Conservation (phyloP, 345 rosid species). For the Populus nigra region DNA sequence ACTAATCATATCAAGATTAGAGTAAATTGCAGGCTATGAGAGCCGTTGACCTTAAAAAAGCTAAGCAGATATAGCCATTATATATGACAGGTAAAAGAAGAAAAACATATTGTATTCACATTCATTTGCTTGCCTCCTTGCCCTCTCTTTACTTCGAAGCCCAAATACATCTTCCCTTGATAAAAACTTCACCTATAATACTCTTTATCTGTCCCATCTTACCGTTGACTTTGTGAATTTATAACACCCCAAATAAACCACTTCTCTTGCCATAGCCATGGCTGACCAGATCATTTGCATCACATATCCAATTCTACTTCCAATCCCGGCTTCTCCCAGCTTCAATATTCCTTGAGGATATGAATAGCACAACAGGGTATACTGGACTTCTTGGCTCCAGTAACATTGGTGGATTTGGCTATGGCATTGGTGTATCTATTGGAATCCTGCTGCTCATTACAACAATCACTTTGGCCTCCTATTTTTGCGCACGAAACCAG, state of each 20-base stretch:
- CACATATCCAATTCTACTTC: neutral
- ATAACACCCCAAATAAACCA: constrained; percentile 6
- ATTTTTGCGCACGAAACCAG: constrained; percentile 37
- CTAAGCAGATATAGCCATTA: neutral
- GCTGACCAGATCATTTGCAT: constrained; percentile 25
- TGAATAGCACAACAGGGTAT: constrained; percentile 18
- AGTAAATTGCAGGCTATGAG: neutral
- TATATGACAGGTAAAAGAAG: neutral
- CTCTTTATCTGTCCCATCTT: constrained; percentile 13
- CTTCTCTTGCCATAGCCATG: constrained; percentile 31
- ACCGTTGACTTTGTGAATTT: constrained; percentile 46
- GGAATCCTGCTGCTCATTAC: constrained; percentile 45
- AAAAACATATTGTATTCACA: constrained; percentile 8
- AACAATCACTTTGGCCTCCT: constrained; percentile 39
- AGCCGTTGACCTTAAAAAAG: constrained; percentile 22
- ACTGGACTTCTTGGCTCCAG: constrained; percentile 17
- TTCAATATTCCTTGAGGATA: constrained; percentile 7
- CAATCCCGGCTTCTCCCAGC: neutral
- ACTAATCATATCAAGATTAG: neutral
- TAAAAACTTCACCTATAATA: constrained; percentile 23
- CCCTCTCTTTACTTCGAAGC: constrained; percentile 12
- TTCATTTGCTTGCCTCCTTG: constrained; percentile 2
- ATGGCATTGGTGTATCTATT: constrained; percentile 43
- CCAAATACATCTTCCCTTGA: constrained; percentile 8
- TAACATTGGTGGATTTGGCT: constrained; percentile 39